Evolutionary conservation across 139 green algal species (phyloP).

Genomic region (Coelastrella sp.): DNA sequence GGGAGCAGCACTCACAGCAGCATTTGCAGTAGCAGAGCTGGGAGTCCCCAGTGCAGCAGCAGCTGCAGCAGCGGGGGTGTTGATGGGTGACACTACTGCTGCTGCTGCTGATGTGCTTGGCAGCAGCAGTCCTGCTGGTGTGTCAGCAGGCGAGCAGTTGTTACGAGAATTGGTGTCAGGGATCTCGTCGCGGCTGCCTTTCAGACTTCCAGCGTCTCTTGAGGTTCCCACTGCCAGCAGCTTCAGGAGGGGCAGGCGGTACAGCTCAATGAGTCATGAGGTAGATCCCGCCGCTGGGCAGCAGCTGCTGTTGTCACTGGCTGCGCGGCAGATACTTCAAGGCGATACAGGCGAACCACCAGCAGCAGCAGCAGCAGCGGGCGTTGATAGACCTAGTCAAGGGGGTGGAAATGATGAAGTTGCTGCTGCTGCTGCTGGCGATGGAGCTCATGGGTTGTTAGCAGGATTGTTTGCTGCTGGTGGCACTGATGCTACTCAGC

Average conservation of each 20-base stretch:
- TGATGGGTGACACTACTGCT: background rate
- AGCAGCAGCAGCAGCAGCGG: constrained; percentile 8
- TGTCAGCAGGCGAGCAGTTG: background rate
- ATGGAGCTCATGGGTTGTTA: background rate
- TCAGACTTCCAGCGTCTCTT: constrained; percentile 2
- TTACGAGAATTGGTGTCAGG: background rate
- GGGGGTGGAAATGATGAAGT: no score
- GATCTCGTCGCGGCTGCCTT: background rate
- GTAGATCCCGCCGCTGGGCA: background rate
- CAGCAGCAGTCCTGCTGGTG: background rate
- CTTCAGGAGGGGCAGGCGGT: background rate
- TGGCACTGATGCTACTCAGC: background rate
- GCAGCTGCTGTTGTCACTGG: constrained; percentile 23
- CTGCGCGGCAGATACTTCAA: constrained; percentile 29
- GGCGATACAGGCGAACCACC: background rate
- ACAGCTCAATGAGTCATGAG: background rate
- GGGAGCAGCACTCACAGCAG: constrained; percentile 22
- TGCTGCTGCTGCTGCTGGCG: background rate
- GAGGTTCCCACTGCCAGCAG: background rate
- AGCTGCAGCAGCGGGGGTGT: background rate
- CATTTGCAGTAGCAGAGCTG: constrained; percentile 25
- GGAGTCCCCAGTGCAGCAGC: background rate
- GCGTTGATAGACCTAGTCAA: background rate
- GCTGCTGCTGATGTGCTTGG: background rate
- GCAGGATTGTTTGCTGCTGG: background rate